Base-by-base conservation (phyloP, 805 yeast species). In the Kazachstania martiniae region DNA sequence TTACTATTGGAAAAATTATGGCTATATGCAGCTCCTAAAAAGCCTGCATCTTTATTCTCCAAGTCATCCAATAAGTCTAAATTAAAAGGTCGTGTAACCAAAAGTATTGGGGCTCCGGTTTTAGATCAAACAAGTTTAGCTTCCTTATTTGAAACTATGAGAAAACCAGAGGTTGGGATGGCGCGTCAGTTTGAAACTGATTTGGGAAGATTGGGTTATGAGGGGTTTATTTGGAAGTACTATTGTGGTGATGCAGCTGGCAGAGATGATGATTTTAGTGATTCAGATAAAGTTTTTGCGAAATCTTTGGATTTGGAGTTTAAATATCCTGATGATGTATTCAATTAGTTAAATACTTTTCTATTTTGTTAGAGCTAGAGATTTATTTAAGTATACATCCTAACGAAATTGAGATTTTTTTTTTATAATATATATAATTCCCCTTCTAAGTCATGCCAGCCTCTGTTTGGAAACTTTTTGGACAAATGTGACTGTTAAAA, bases 161-260 rank as follows among this genome's bases (percentile, higher is more conserved):
- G 96, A 31, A 89, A 89, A 49, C 98, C 98, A 0, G 58, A 59
- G 4, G 51, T 46, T 1, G 96, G 95, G 0, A 81, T 87, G 94
- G 81, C 82, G 76, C 53, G 65, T 1, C 68, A 64, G 31, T 60
- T 81, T 21, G 37, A 45, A 5, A 44, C 52, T 12, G 76, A 70
- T 42, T 38, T 72, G 10, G 36, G 45, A 18, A 32, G 19, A 10
- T 22, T 27, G 4, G 29, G 30, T 0, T 45, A 31, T 3, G 13
- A 6, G 32, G 4, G 27, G 12, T 19, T 34, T 24, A 22, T 21
- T 26, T 24, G 31, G 16, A 18, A 31, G 10, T 53, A 47, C 29
- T 91, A 59, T 53, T 87, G 86, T n/a, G 98, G 98, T 5, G 98
- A 89, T 60, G 97, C 97, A 0, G 97, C 95, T 5, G 98, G 97